phyloP scores from a whole-genome alignment of 1,139 yeast species.

The Williopsis jadinii region DNA sequence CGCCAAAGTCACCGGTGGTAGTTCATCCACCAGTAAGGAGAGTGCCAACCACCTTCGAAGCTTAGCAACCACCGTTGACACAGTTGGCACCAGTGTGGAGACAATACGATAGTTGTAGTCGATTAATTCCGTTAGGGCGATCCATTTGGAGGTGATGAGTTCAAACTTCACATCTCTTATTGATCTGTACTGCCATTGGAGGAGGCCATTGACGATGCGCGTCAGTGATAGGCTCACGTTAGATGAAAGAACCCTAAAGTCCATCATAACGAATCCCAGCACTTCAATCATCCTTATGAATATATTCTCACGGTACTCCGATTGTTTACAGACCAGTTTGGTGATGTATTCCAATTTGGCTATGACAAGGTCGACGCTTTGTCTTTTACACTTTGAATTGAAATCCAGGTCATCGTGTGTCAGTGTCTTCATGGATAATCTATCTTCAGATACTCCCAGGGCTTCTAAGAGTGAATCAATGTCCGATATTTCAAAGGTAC shows the following conservation, averaged over 20 bases:
- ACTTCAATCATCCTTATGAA: constrained; percentile 5
- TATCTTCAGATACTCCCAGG: constrained; percentile 7
- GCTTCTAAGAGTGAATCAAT: too few species aligned
- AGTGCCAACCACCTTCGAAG: constrained; percentile 4
- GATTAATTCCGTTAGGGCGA: constrained; percentile 1
- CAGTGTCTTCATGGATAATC: constrained; percentile 1
- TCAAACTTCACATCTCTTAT: not conserved
- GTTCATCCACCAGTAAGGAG: constrained; percentile 1
- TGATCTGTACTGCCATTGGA: not conserved
- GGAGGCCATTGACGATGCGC: not conserved
- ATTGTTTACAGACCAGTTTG: not conserved
- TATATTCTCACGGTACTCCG: not conserved
- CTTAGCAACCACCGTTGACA: not conserved
- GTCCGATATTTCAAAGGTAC: too few species aligned
- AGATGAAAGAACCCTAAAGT: constrained; percentile 7
- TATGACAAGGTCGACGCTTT: constrained; percentile 5
- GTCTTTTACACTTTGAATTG: constrained; percentile 9
- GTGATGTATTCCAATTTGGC: constrained; percentile 6
- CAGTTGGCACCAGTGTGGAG: constrained; percentile 2
- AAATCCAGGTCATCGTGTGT: constrained; percentile 3
- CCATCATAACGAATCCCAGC: constrained; percentile 15
- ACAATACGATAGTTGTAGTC: constrained; percentile 3
- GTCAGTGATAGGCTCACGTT: not conserved
- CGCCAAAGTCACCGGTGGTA: not conserved
- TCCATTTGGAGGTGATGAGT: constrained; percentile 4